Base-by-base conservation (phyloP, 2,329 filamentous ascomycete species). In the Chaetomiaceae sp. region DNA sequence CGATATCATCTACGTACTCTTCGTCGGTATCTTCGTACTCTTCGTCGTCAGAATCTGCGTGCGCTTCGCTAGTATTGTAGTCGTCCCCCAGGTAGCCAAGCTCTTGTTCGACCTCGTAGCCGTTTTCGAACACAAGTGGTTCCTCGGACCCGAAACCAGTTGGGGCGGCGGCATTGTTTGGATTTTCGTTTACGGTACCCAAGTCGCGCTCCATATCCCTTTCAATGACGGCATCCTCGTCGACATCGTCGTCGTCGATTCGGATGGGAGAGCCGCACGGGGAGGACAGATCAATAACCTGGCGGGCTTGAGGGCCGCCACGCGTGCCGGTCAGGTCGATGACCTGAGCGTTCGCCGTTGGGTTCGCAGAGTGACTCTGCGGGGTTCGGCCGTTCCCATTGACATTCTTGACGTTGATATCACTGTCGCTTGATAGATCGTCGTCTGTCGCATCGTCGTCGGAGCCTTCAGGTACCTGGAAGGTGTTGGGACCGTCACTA, bases 381-480 rank as follows among this genome's bases (percentile, higher is more conserved):
- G 7, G n/a, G 7, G 16, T 2, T 2, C 19, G 25, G 30, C 4
- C 16, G 5, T 7, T 33, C 13, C n/a, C 21, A 3, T 37, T 20
- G 38, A 20, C 33, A 0, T 43, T 43, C 31, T 50, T 45, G 20
- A 33, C 27, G 10, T 19, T 37, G 12, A 35, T 38, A 19, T 50
- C 50, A 34, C 35, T 51, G 7, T 53, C 44, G 45, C 45, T 49
- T 16, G 55, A 56, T 17, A 43, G 7, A 10, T 33, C 52, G 33
- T 50, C 41, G 10, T 61, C 60, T 2, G 57, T 57, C 6, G 12
- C 58, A 2, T 63, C 61, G 2, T 54, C 51, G 9, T 62, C 60
- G 6, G 60, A 62, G 8, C 35, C 58, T 10, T 63, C 62, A 1
- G 64, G 64, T 0, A 63, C 64, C 19, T 56, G 54, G 37, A 64